Evolutionary conservation across 768 basidiomycete species (phyloP), one percentile per base, ranked within the genome.

Genomic region (Suillus americanus): DNA sequence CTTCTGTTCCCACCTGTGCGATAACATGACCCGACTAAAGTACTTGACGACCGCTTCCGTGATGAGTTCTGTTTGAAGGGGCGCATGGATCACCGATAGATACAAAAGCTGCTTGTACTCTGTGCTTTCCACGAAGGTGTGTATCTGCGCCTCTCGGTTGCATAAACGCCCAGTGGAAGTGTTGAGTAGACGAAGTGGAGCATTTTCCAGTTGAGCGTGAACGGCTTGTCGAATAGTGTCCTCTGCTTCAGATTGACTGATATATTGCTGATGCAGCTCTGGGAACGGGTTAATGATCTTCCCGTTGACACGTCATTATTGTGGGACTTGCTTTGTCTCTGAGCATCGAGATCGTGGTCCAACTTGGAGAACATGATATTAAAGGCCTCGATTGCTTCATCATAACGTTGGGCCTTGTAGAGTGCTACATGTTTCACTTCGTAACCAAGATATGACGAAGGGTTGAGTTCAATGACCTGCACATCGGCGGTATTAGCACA

Each of bases 131-230:
- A 51, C 5, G 50, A 51, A 51, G 1, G 28, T 30, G 18, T 30
- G 16, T 30, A 10, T 51, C 50, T 51, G 50, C 9, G 28, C 4
- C 50, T 30, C 50, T 18, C 28, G 50, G 28, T 51, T 18, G 50
- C 50, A 51, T 30, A 51, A 51, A 51, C 16, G 28, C 9, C 50
- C 50, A 18, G 50, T 30, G 16, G 8, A 51, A 16, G 50, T 51
- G 50, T 51, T 30, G 50, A 62, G 16, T 41, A 62, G n/a, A 55
- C 62, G 62, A 18, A 60, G 35, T 16, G 62, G 62, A 3, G 40
- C 40, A 14, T 62, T 60, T 28, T 40, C 62, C 5, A 60, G 56
- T 25, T 60, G 62, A 5, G 8, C 40, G 9, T 35, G 37, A 9
- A 62, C 12, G 14, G 37, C 37, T 20, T 9, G 7, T 9, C 4